These are phyloP conservation scores for Albophoma yamanashiensis DNA, from an alignment of 2,329 filamentous ascomycete genomes.

Conservation along the genomic window DNA sequence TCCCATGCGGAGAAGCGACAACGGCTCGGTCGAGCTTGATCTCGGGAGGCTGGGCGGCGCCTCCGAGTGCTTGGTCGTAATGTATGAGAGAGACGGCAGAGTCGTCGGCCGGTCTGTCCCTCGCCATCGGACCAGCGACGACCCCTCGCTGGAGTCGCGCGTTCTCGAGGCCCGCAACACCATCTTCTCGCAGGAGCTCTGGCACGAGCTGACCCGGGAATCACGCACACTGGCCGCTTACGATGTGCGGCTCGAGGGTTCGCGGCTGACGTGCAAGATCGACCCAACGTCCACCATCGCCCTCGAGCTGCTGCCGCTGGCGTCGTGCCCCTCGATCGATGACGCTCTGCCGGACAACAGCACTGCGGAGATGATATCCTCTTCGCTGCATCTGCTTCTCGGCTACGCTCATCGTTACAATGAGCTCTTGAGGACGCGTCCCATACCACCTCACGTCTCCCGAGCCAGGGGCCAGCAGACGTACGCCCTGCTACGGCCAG, in stretches of 20 bases:
- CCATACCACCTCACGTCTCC: conserved; percentile 28
- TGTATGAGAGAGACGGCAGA: conserved; percentile 45
- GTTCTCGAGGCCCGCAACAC: conserved; percentile 70
- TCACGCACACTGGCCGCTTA: conserved; percentile 61
- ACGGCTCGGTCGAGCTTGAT: conserved; percentile 69
- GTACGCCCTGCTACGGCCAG: conserved; percentile 39
- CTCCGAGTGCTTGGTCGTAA: conserved; percentile 56
- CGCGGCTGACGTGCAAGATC: conserved; percentile 44
- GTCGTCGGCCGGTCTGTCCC: conserved; percentile 46
- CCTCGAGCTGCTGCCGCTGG: conserved; percentile 58
- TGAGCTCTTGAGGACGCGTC: conserved; percentile 55
- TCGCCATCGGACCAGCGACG: conserved; percentile 42
- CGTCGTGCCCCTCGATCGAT: conserved; percentile 22
- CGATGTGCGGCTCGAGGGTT: conserved; percentile 53
- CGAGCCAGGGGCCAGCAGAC: conserved; percentile 27
- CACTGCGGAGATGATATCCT: conserved; percentile 54
- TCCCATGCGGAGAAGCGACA: conserved; percentile 61
- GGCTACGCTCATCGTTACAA: conserved; percentile 70
- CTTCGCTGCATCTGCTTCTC: conserved; percentile 66
- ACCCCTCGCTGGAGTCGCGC: conserved; percentile 47
- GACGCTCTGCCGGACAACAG: conserved; percentile 28
- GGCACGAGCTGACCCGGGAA: conserved; percentile 80
- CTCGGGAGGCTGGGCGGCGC: conserved; percentile 39
- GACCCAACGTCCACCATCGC: conserved; percentile 43
- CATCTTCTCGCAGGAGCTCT: conserved; percentile 76